These are phyloP conservation scores for Boehmeria nivea DNA, from an alignment of 306 rosid genomes.

Conservation along the genomic window DNA sequence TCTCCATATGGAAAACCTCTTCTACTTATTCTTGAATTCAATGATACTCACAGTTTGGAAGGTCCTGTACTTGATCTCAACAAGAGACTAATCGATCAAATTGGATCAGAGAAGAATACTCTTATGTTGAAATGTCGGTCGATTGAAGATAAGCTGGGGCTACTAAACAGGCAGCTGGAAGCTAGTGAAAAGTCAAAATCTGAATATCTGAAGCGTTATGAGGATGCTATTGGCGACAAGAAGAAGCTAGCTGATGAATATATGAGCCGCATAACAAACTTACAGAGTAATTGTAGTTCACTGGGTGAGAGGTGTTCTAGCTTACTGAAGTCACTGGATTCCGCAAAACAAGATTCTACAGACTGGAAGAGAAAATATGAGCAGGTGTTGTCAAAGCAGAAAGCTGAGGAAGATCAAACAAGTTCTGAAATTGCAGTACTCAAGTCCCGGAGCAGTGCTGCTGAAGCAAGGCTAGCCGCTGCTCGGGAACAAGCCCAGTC, in stretches of 20 bases:
- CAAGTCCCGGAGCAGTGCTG: conserved; percentile 77
- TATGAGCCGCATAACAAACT: conserved; percentile 64
- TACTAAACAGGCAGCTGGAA: conserved; percentile 76
- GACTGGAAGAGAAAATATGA: conserved; percentile 90
- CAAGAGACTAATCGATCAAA: conserved; percentile 65
- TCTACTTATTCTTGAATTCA: conserved; percentile 8
- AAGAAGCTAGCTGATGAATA: conserved; percentile 80
- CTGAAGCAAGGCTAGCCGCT: conserved; percentile 92
- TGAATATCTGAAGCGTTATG: conserved; percentile 73
- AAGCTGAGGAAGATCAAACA: conserved; percentile 79
- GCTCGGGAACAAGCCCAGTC: conserved; percentile 86
- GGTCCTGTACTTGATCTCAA: conserved; percentile 73
- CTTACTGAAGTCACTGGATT: conserved; percentile 61
- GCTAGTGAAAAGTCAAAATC: conserved; percentile 70
- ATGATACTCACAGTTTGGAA: conserved; percentile 57
- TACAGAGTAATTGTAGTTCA: conserved; percentile 73
- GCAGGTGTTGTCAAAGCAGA: conserved; percentile 56
- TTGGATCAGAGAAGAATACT: conserved; percentile 71
- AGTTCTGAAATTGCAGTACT: conserved; percentile 75
- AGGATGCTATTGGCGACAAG: conserved; percentile 81
- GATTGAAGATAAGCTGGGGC: conserved; percentile 62
- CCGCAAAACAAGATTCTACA: conserved; percentile 63
- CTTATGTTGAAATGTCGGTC: conserved; percentile 59
- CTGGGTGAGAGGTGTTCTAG: conserved; percentile 62
- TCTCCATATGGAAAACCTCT: too few species aligned